Base-by-base conservation (phyloP, 768 basidiomycete species). In the Termitomyces sp. region DNA sequence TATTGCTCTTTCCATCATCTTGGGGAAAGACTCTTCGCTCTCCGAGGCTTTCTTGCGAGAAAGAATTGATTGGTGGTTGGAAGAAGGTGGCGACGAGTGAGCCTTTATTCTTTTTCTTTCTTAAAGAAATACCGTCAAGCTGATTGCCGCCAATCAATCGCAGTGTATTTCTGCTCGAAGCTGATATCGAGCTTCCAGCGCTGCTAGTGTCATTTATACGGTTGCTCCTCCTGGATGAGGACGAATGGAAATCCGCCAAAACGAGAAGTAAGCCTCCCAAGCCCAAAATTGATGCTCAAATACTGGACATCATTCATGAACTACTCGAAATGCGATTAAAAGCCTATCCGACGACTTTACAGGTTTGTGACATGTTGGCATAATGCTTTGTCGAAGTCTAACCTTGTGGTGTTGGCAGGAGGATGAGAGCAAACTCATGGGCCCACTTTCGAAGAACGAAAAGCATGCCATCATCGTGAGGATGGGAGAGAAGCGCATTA, bases 51-150 rank as follows among this genome's bases (percentile, higher is more conserved):
- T 73, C 37, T 59, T 74, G 40, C 76, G 81, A 64, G 85, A 86
- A 66, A 82, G 93, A 43, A 88, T 97, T 9, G 92, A 98, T 62
- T 97, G 92, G 87, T 95, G 95, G 92, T 76, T 98, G 12, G 94
- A 97, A 64, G 83, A 88, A 69, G 91, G 89, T 3, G 89, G 89
- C 20, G 94, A 96, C 65, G 95, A 97, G 94, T 95, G 69, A 65
- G 87, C 77, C 36, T 34, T 56, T 53, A 11, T 32, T 59, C 25
- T 62, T 62, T 45, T 54, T 45, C 37, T 36, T 36, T 38, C 20
- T 37, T 9, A 2, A 5, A 15, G 43, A 50, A 46, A 38, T 57
- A 6, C 20, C 12, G 48, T 42, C 45, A 17, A 59, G 31, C 36
- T 57, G 29, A 43, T 38, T 56, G 11, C 40, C 64, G 2, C 46